Conservation (phyloP, 192 early-diverging fungal genomes). For the Phycomyces nitens region DNA sequence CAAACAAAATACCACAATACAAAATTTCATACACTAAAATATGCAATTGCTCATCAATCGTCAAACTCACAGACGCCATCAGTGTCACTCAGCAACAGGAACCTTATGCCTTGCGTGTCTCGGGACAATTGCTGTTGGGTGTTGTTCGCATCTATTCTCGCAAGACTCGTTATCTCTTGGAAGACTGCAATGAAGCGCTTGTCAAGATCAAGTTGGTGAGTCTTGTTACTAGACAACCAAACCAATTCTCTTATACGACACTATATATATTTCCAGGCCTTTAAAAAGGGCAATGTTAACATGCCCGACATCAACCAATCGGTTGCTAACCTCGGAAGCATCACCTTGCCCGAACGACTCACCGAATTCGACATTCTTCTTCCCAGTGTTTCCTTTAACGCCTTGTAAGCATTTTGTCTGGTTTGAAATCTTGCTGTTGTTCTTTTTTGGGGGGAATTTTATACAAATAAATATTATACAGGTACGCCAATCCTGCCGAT, state of each 20-base stretch:
- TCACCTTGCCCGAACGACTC: constrained; percentile 83
- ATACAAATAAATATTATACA: not conserved
- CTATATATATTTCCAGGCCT: constrained; percentile 50
- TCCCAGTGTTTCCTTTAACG: constrained; percentile 60
- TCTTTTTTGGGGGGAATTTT: not conserved
- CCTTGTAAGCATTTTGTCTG: constrained; percentile 1
- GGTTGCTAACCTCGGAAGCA: constrained; percentile 70
- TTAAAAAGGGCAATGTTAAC: constrained; percentile 78
- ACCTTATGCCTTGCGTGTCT: constrained; percentile 89
- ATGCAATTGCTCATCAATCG: not conserved
- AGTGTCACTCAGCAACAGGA: constrained; percentile 68
- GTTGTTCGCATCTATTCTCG: constrained; percentile 94
- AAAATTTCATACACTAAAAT: too few relatives aligned
- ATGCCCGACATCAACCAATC: constrained; percentile 66
- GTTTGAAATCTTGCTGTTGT: not conserved
- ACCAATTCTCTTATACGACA: not conserved
- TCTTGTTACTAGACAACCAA: not conserved
- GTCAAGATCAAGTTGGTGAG: constrained; percentile 91
- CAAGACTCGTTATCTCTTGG: constrained; percentile 93
- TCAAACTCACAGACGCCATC: constrained; percentile 62
- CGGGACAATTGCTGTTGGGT: constrained; percentile 94
- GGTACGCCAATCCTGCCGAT: not conserved
- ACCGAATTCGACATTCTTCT: constrained; percentile 92
- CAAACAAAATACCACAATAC: not conserved
- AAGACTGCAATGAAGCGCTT: constrained; percentile 96